Evolutionary conservation across 495 filamentous ascomycete genomes (phyloP).

Genomic region (Rhypophila decipiens): DNA sequence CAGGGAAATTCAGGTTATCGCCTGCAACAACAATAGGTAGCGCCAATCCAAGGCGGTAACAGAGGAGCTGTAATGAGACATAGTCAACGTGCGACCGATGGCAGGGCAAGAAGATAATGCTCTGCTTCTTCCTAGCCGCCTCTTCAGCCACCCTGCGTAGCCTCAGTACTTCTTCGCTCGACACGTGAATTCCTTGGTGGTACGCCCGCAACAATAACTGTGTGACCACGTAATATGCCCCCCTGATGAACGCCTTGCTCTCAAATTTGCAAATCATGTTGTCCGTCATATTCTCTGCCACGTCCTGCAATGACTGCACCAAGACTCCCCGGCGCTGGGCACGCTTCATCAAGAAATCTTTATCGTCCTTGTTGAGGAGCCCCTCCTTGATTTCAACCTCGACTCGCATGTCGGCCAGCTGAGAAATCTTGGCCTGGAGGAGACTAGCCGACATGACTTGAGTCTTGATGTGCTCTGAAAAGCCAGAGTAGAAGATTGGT

Average conservation of each 20-base stretch:
- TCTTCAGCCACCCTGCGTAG: constrained; percentile 73
- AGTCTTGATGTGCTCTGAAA: constrained; percentile 80
- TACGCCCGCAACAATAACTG: constrained; percentile 89
- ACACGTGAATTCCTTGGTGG: constrained; percentile 96
- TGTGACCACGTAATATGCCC: constrained; percentile 82
- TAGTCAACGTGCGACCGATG: constrained; percentile 96
- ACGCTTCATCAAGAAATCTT: constrained; percentile 48
- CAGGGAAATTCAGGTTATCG: constrained; percentile 90
- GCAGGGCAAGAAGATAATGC: constrained; percentile 91
- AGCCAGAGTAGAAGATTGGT: constrained; percentile 87
- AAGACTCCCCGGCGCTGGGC: constrained; percentile 57
- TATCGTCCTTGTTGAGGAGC: constrained; percentile 50
- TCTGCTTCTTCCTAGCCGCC: constrained; percentile 81
- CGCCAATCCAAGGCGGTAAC: constrained; percentile 83
- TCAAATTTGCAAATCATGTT: constrained; percentile 99
- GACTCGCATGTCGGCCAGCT: constrained; percentile 69
- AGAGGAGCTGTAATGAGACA: constrained; percentile 86
- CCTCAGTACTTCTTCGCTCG: constrained; percentile 83
- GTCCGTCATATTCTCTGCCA: constrained; percentile 77
- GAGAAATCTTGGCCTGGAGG: constrained; percentile 63
- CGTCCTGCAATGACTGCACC: constrained; percentile 54
- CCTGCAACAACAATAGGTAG: constrained; percentile 92
- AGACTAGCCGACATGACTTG: constrained; percentile 67
- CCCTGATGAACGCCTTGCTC: constrained; percentile 84
- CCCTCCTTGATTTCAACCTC: constrained; percentile 70